A percentile compares a stretch with the other conserved stretches of the same genome.
phyloP scores from a whole-genome alignment of 345 rosid genomes.

The Durio zibethinus region DNA sequence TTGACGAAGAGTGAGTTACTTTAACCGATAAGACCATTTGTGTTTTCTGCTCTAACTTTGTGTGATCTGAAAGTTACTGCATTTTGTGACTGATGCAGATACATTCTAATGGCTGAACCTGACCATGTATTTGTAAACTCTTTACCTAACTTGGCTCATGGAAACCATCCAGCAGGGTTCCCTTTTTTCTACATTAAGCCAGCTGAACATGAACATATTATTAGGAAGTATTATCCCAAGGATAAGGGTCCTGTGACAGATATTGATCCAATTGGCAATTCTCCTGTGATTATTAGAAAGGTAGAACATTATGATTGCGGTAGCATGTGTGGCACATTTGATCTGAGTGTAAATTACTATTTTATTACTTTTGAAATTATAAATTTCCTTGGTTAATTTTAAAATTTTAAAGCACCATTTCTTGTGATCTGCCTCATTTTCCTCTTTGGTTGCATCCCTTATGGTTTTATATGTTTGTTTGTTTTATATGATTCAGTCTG shows the following conservation, averaged over 20 bases:
- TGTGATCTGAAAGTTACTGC: conserved; percentile 21
- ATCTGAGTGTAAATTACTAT: background rate
- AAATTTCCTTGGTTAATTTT: background rate
- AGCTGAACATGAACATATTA: conserved; percentile 37
- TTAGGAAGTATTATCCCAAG: conserved; percentile 65
- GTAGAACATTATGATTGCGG: conserved; percentile 23
- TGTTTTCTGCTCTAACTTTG: background rate
- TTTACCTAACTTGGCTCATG: conserved; percentile 66
- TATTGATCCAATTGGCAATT: conserved; percentile 76
- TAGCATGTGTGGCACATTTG: background rate
- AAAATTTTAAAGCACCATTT: background rate
- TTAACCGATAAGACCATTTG: background rate
- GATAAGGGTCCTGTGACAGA: conserved; percentile 62
- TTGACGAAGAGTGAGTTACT: conserved; percentile 29
- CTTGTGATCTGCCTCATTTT: background rate
- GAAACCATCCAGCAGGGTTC: conserved; percentile 56
- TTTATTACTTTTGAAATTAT: background rate
- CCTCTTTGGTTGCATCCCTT: background rate
- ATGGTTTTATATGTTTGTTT: background rate
- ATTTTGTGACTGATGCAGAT: conserved; percentile 43
- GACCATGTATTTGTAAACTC: conserved; percentile 71
- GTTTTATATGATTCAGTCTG: conserved; percentile 36
- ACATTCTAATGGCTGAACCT: conserved; percentile 81
- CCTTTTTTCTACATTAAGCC: conserved; percentile 83
- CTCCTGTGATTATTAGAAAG: conserved; percentile 74